These are phyloP conservation scores for Aspergillus ruber DNA, from an alignment of 2,329 filamentous ascomycete species.

Conservation along the genomic window DNA sequence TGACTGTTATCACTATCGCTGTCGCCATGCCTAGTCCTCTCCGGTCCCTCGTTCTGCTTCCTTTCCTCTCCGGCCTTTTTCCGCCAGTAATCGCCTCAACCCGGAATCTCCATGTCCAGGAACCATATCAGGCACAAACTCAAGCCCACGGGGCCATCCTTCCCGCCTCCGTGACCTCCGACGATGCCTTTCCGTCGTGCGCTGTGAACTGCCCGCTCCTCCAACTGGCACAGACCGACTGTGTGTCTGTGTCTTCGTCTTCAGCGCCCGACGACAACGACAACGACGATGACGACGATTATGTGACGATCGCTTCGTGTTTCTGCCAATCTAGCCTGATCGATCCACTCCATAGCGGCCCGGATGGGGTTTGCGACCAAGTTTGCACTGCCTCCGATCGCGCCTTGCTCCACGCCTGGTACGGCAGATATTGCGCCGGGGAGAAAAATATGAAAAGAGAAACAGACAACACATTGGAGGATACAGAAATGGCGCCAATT, in stretches of 20 bases:
- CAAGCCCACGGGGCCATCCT: constrained; percentile 12
- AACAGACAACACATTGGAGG: constrained; percentile 7
- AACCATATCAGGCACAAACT: too few species aligned
- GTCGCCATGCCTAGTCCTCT: too few species aligned
- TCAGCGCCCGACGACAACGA: constrained; percentile 37
- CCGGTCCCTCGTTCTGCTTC: too few species aligned
- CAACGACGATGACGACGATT: constrained; percentile 47
- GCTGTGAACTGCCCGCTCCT: constrained; percentile 55
- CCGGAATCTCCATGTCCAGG: too few species aligned
- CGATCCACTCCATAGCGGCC: constrained; percentile 50
- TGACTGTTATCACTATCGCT: too few species aligned
- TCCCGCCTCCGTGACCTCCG: constrained; percentile 31
- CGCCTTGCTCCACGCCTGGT: constrained; percentile 62
- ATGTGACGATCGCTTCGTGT: constrained; percentile 50
- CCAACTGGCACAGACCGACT: constrained; percentile 64
- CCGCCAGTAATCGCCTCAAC: too few species aligned
- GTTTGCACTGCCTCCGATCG: constrained; percentile 52
- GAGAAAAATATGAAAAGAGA: constrained; percentile 36
- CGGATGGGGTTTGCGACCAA: constrained; percentile 56
- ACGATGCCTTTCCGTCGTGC: constrained; percentile 53
- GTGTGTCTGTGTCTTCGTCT: constrained; percentile 37
- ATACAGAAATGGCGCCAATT: too few species aligned
- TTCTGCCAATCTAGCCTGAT: constrained; percentile 65
- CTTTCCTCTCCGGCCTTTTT: too few species aligned
- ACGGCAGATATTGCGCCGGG: constrained; percentile 55